These are phyloP conservation scores for Petunia hybrid DNA, from an alignment of 305 asterid species.

Conservation along the genomic window DNA sequence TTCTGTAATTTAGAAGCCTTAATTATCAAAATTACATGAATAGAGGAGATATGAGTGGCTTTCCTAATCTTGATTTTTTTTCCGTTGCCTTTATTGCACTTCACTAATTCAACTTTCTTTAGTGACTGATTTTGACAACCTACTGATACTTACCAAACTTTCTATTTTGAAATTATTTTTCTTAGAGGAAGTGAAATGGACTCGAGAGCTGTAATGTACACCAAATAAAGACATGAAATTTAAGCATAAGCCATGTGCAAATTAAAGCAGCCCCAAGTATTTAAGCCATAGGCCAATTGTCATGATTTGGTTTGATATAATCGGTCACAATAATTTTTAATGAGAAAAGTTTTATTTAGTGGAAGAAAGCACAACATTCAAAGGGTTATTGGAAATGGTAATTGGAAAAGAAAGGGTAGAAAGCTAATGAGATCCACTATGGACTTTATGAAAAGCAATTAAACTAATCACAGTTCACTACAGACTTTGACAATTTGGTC, in stretches of 20 bases:
- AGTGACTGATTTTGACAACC: not conserved
- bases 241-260: slow-evolving; percentile 5
- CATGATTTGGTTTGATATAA: not conserved
- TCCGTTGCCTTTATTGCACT: not conserved
- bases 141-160: not conserved
- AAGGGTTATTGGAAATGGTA: not conserved
- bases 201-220: slow-evolving; percentile 1
- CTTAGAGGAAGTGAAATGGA: slow-evolving; percentile 17
- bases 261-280: not conserved
- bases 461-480: not conserved
- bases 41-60: not conserved
- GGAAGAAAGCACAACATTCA: slow-evolving; percentile 16
- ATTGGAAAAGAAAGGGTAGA: not conserved
- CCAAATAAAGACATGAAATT: not conserved
- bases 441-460: not conserved
- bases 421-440: not conserved
- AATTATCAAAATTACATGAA: not conserved
- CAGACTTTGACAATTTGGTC: not conserved
- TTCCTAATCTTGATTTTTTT: not conserved
- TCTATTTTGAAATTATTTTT: not conserved
- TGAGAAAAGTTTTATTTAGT: not conserved
- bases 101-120: not conserved
- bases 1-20: not conserved
- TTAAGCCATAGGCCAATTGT: slow-evolving; percentile 13
- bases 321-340: slow-evolving; percentile 16